These are phyloP conservation scores for Cryptomeria japonica DNA, from an alignment of 75 land plant species.

Conservation along the genomic window DNA sequence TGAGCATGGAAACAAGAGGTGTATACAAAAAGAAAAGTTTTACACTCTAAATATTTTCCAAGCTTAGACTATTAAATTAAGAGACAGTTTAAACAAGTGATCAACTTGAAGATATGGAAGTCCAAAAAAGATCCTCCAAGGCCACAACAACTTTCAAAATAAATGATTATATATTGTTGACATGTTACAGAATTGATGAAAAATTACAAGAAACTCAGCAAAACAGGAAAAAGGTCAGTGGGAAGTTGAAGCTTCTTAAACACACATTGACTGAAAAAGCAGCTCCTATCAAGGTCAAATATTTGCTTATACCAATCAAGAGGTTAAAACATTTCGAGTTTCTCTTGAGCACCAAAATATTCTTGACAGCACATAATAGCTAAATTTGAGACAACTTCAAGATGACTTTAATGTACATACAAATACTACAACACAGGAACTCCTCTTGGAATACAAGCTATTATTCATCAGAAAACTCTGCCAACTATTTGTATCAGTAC, in stretches of 20 bases:
- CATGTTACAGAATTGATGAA: background rate
- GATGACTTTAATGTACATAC: background rate
- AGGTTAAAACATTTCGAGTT: no score
- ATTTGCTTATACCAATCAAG: background rate
- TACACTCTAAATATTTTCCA: background rate
- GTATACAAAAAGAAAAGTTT: background rate
- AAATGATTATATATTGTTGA: background rate
- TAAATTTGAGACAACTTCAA: background rate
- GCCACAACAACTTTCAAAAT: background rate
- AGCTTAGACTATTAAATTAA: no score
- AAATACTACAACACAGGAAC: background rate
- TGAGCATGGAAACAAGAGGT: background rate
- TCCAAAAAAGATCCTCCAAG: no score
- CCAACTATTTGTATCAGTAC: constrained; percentile 17
- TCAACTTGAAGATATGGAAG: no score
- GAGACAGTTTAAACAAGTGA: no score
- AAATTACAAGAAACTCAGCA: background rate
- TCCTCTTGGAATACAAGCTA: background rate
- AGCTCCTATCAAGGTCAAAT: background rate
- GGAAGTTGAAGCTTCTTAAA: background rate
- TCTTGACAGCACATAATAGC: constrained; percentile 3
- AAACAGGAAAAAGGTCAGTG: background rate
- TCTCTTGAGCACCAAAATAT: background rate
- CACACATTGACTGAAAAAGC: background rate
- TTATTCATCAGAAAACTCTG: background rate